Conservation (phyloP, 176 grass and related monocot species). For the Pontederia paniculata region DNA sequence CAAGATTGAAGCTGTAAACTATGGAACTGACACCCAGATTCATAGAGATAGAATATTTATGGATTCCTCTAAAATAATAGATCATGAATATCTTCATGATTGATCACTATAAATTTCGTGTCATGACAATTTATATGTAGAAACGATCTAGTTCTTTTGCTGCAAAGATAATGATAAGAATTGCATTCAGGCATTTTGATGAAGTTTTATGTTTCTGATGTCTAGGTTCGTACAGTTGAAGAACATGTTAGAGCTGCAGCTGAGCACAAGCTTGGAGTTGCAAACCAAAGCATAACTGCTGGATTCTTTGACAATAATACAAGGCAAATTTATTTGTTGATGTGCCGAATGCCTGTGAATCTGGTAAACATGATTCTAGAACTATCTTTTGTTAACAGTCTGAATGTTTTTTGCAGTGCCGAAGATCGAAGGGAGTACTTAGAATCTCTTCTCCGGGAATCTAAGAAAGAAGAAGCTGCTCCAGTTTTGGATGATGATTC, state of each 20-base stretch:
- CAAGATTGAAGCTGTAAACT: no score
- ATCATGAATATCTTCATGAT: no score
- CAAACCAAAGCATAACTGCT: slow-evolving; percentile 99
- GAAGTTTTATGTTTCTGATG: slow-evolving; percentile 9
- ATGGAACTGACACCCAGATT: no score
- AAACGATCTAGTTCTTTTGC: no score
- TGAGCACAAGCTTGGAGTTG: slow-evolving; percentile 95
- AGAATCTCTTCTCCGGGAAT: slow-evolving; percentile 81
- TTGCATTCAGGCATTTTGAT: neutral
- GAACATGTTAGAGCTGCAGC: slow-evolving; percentile 99
- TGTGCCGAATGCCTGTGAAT: neutral
- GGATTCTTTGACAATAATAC: slow-evolving; percentile 99
- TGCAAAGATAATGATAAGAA: no score
- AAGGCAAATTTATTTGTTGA: slow-evolving; percentile 33
- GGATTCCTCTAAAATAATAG: no score
- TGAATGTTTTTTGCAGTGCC: slow-evolving; percentile 49
- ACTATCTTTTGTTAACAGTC: slow-evolving; percentile 8
- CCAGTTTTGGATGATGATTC: slow-evolving; percentile 85
- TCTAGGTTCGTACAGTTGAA: slow-evolving; percentile 74
- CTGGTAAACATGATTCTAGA: neutral
- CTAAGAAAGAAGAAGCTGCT: slow-evolving; percentile 96
- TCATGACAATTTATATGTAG: no score
- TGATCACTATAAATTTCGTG: no score
- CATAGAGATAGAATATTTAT: no score
- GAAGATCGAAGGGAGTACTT: slow-evolving; percentile 97